phyloP scores from a whole-genome alignment of 192 early-diverging fungal species.

The Mycoemilia scoparia region DNA sequence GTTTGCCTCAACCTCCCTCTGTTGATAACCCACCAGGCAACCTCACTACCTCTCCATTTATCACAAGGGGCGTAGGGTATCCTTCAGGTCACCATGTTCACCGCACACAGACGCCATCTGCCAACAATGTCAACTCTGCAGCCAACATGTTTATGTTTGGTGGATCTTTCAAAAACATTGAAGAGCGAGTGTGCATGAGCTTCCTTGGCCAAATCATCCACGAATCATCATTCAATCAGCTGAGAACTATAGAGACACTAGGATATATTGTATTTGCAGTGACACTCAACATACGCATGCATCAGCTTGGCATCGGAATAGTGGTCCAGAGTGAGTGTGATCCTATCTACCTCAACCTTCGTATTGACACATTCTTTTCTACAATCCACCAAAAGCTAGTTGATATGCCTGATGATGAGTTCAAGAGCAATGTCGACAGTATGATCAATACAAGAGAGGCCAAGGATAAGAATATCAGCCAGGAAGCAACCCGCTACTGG shows the following conservation, averaged over 20 bases:
- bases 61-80: constrained; percentile 33
- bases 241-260: constrained; percentile 81
- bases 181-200: constrained; percentile 43
- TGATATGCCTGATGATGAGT: constrained; percentile 47
- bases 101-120: constrained; percentile 34
- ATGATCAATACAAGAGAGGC: constrained; percentile 43
- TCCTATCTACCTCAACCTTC: constrained; percentile 57
- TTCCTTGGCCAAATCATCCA: constrained; percentile 65
- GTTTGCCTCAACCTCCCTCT: too few species aligned
- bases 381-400: constrained; percentile 32
- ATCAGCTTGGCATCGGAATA: constrained; percentile 57
- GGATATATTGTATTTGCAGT: constrained; percentile 47
- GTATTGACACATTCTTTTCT: constrained; percentile 61
- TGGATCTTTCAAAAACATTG: constrained; percentile 44
- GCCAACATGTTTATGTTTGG: constrained; percentile 73
- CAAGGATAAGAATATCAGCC: constrained; percentile 54
- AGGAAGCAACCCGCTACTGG: constrained; percentile 54
- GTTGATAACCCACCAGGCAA: constrained; percentile 29
- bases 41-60: constrained; percentile 37
- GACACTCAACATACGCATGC: constrained; percentile 43
- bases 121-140: constrained; percentile 72
- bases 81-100: constrained; percentile 15
- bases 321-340: constrained; percentile 77
- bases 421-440: constrained; percentile 42
- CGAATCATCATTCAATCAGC: constrained; percentile 84